Evolutionary conservation across 192 early-diverging fungal species (phyloP), one percentile per base, ranked within the genome.

Genomic region (Irineochytrium annulatum): DNA sequence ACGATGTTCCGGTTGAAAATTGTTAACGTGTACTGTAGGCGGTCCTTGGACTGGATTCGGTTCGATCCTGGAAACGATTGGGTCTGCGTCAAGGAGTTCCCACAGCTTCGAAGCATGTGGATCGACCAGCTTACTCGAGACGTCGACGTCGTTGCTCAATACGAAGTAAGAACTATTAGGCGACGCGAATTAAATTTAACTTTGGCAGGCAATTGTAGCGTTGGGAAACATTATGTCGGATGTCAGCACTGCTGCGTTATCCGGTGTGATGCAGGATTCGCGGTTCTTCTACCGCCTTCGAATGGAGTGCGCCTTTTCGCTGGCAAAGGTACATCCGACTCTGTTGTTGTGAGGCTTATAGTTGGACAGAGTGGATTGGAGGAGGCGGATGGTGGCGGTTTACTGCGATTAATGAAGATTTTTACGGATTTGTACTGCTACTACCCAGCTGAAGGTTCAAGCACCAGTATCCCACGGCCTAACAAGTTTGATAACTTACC

Each of bases 101-200:
- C 87, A 56, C 93, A 97, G 70, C 82, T 86, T 0, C 91, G 91
- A 57, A 94, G 90, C 63, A 97, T 95, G 94, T 99, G 95, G 95
- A 86, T 87, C 3, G 84, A 91, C 19, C 89, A 93, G 73, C 77
- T 99, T 60, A 80, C 85, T 17, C 87, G 92, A 63, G 94, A 96
- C 68, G 76, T 85, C 52, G 92, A 97, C 68, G 89, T 97, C 4
- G 82, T 87, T 3, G 93, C 94, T 4, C 97, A 99, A 65, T 85
- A 87, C 35, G 92, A 99, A 44, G 84, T 79, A 27, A n/a, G n/a
- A n/a, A 66, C 45, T 22, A 17, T 48, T 13, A 13, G 37, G 8
- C n/a, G 37, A n/a, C 37, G 8, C n/a, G 37, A n/a, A 41, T n/a
- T 41, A 41, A 41, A 41, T 8, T 13, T 41, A 41, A n/a, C n/a